Evolutionary conservation across 108 stramenopile genomes (phyloP).

Genomic region (Stephanodiscus minutulus): DNA sequence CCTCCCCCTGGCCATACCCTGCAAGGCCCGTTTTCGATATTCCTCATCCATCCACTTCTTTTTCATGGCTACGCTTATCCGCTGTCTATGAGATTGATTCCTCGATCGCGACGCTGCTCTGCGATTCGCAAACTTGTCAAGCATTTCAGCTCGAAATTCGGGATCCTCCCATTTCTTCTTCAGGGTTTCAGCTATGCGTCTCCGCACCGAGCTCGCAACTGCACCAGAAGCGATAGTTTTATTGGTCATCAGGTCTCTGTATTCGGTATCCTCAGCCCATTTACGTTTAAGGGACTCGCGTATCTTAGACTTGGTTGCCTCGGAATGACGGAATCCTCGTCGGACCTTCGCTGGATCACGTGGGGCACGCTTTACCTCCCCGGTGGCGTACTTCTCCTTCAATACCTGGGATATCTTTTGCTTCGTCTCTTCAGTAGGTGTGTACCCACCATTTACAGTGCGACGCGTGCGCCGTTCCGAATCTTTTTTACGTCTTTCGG

Average conservation of each 20-base stretch:
- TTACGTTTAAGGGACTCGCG: conserved; percentile 65
- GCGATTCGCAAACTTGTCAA: conserved; percentile 66
- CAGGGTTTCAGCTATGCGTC: conserved; percentile 67
- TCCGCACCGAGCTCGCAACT: conserved; percentile 42
- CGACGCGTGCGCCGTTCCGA: conserved; percentile 63
- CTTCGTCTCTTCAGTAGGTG: conserved; percentile 78
- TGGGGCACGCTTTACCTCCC: conserved; percentile 57
- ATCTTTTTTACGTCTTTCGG: conserved; percentile 56
- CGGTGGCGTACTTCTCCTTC: conserved; percentile 74
- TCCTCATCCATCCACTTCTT: conserved; percentile 80
- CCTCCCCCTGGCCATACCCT: conserved; percentile 57
- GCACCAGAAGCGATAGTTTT: conserved; percentile 42
- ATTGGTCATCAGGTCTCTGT: conserved; percentile 62
- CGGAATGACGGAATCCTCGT: conserved; percentile 71
- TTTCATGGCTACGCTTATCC: conserved; percentile 84
- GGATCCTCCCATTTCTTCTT: conserved; percentile 82
- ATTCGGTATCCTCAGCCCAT: conserved; percentile 71
- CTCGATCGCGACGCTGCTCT: conserved; percentile 15
- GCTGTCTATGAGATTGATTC: conserved; percentile 54
- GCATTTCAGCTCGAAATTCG: conserved; percentile 72
- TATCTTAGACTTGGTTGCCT: conserved; percentile 79
- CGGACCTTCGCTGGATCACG: conserved; percentile 61
- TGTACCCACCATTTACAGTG: conserved; percentile 83
- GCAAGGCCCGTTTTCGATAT: conserved; percentile 68
- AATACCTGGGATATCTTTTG: conserved; percentile 73